A percentile compares a stretch with the other conserved stretches of the same genome.
phyloP scores from a whole-genome alignment of 2,329 filamentous ascomycete species.

The Scytalidium sp. region DNA sequence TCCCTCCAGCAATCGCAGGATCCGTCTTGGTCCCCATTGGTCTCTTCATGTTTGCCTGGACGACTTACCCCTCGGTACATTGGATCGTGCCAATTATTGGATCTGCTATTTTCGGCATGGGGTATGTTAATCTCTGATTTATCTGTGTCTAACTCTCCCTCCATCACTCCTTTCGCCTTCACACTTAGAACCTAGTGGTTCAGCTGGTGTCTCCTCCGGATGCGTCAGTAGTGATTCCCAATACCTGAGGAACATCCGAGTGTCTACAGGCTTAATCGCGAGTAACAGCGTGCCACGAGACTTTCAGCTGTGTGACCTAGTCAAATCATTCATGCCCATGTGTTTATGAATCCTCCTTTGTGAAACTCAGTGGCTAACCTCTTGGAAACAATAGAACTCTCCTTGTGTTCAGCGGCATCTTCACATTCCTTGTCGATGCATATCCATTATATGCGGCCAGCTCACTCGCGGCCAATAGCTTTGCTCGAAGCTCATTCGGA shows the following conservation, averaged over 20 bases:
- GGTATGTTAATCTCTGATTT: constrained; percentile 45
- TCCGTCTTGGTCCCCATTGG: constrained; percentile 74
- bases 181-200: neutral
- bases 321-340: neutral
- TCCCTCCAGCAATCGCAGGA: constrained; percentile 74
- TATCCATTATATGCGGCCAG: constrained; percentile 74
- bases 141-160: neutral
- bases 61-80: constrained; percentile 69
- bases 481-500: constrained; percentile 75
- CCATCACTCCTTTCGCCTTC: neutral
- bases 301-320: neutral
- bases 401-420: constrained; percentile 78
- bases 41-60: constrained; percentile 89
- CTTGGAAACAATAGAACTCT: constrained; percentile 54
- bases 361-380: constrained; percentile 21
- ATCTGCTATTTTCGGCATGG: constrained; percentile 66
- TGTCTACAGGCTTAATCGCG: neutral
- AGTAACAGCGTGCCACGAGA: neutral
- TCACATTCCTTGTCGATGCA: constrained; percentile 77
- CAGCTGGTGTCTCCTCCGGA: neutral
- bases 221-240: too few relatives aligned
- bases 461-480: constrained; percentile 80
- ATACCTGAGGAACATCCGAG: too few relatives aligned
- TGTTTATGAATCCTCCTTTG: neutral
- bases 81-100: constrained; percentile 77